phyloP scores from a whole-genome alignment of 2,329 filamentous ascomycete species.

The Colletotrichum cuscutae region DNA sequence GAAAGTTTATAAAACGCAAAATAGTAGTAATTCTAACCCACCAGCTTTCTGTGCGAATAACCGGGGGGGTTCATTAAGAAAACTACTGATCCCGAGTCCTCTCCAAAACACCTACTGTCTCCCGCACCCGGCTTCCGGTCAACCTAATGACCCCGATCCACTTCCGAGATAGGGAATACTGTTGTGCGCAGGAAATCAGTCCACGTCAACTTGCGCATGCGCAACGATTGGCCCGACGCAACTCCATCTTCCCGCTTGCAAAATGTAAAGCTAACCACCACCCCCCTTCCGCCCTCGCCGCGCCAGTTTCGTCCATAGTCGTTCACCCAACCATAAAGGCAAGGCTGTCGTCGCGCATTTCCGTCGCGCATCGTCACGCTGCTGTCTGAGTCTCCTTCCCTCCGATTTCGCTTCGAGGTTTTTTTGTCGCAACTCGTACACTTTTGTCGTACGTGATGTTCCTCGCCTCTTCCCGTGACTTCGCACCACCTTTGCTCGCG shows the following conservation, averaged over 20 bases:
- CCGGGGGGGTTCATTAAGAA: constrained; percentile 26
- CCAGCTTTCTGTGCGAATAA: constrained; percentile 14
- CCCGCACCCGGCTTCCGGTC: constrained; percentile 3
- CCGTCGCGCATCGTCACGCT: neutral
- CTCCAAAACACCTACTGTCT: neutral
- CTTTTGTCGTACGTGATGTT: constrained; percentile 23
- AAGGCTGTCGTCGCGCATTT: constrained; percentile 26
- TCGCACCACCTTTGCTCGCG: constrained; percentile 6
- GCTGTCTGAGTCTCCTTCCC: constrained; percentile 4
- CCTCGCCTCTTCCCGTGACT: constrained; percentile 11
- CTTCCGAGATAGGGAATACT: neutral
- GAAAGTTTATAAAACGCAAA: neutral
- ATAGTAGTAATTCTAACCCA: neutral
- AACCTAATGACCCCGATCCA: constrained; percentile 15
- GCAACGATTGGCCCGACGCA: constrained; percentile 18
- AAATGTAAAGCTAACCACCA: constrained; percentile 12
- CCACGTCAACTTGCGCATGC: constrained; percentile 20
- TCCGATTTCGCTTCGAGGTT: constrained; percentile 11
- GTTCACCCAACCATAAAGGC: constrained; percentile 30
- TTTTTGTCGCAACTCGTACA: constrained; percentile 20
- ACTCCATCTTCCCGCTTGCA: constrained; percentile 11
- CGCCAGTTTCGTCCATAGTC: constrained; percentile 25
- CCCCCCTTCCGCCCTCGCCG: constrained; percentile 2
- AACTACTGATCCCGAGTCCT: constrained; percentile 10
- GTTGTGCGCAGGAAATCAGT: constrained; percentile 12